A percentile compares a stretch with the other conserved stretches of the same genome.
Conservation (phyloP, 768 basidiomycete species). For the Pleurotus salmoneostramineus region DNA sequence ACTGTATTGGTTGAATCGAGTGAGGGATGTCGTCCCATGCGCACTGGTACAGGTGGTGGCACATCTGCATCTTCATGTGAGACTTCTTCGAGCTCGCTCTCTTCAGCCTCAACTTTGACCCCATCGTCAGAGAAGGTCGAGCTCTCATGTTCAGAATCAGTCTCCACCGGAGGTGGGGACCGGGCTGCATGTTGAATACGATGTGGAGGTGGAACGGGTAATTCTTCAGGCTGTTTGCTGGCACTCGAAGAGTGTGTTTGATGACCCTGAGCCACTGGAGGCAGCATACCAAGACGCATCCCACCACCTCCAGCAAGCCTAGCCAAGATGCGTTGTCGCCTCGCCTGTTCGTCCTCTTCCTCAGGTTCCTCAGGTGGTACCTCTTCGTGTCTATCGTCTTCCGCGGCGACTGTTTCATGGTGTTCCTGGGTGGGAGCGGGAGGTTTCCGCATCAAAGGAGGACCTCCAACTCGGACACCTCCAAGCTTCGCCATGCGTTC, state of each 20-base stretch:
- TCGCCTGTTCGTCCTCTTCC: conserved; percentile 61
- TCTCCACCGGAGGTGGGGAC: conserved; percentile 27
- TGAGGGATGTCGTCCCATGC: conserved; percentile 28
- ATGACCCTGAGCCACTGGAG: conserved; percentile 29
- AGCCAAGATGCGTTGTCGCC: conserved; percentile 49
- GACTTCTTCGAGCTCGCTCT: conserved; percentile 71
- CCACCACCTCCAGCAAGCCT: conserved; percentile 55
- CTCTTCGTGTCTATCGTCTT: conserved; percentile 11
- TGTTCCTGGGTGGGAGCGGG: conserved; percentile 25
- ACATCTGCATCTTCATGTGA: conserved; percentile 51
- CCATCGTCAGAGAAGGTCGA: conserved; percentile 50
- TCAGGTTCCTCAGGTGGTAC: conserved; percentile 24
- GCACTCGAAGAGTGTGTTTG: conserved; percentile 19
- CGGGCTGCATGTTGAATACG: conserved; percentile 21
- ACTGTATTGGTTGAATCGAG: conserved; percentile 5
- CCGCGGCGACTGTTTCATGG: conserved; percentile 13
- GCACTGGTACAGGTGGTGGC: conserved; percentile 54
- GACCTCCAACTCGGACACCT: conserved; percentile 76
- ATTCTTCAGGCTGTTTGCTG: conserved; percentile 14
- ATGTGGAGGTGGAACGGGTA: conserved; percentile 14
- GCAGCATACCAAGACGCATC: conserved; percentile 56
- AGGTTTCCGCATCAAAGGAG: conserved; percentile 34
- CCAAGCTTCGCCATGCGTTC: conserved; percentile 95
- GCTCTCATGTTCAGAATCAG: conserved; percentile 46
- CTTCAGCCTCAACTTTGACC: conserved; percentile 64